phyloP scores from a whole-genome alignment of 108 stramenopile species.

The Conticribra weissflogii region DNA sequence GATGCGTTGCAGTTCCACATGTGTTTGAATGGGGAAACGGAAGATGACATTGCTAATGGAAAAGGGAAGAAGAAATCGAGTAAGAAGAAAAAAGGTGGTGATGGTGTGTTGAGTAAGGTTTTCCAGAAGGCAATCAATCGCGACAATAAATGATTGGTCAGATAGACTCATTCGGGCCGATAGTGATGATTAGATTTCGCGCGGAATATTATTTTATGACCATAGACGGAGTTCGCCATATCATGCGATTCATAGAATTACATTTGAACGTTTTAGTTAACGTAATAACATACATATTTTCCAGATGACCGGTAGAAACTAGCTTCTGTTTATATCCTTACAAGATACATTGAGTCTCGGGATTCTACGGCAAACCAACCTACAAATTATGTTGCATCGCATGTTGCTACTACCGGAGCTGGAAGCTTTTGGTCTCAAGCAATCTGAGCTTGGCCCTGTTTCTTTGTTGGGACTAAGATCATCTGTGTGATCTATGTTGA shows the following conservation, averaged over 20 bases:
- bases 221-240: too few relatives aligned
- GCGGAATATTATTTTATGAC: background rate
- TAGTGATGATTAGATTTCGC: background rate
- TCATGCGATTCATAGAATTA: too few relatives aligned
- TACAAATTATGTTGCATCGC: conserved; percentile 32
- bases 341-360: too few relatives aligned
- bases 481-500: too few relatives aligned
- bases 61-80: conserved; percentile 8
- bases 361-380: too few relatives aligned
- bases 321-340: too few relatives aligned
- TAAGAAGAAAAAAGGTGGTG: background rate
- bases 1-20: conserved; percentile 31
- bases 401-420: conserved; percentile 17
- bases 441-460: too few relatives aligned
- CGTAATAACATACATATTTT: too few relatives aligned
- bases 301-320: too few relatives aligned
- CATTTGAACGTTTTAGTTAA: too few relatives aligned
- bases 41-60: conserved; percentile 3
- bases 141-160: too few relatives aligned
- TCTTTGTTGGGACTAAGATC: conserved; percentile 59
- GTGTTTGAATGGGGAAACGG: conserved; percentile 29
- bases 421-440: conserved; percentile 53
- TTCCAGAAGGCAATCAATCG: conserved; percentile 16
- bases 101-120: conserved; percentile 22
- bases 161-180: too few relatives aligned